Percentiles rank a stretch among this genome's conserved stretches.
Evolutionary conservation across 345 rosid genomes (phyloP).

Genomic region (Linum lewisii): DNA sequence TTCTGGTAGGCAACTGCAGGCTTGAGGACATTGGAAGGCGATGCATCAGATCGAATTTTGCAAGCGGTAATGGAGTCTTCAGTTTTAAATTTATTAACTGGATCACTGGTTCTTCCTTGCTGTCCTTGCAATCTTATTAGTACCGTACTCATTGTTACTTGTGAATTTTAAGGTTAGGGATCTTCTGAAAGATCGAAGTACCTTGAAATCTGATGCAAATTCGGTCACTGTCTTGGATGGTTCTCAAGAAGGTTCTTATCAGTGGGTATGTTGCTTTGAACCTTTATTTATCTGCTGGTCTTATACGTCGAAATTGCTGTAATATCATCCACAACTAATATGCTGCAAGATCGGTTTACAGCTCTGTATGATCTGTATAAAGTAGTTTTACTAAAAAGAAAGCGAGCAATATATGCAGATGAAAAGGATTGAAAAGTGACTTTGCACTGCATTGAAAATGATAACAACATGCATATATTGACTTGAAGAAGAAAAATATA

Average conservation of each 20-base stretch:
- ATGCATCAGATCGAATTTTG: conserved; percentile 77
- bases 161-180: conserved; percentile 56
- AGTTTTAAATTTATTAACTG: conserved; percentile 4
- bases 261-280: conserved; percentile 70
- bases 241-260: conserved; percentile 91
- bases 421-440: too few species aligned
- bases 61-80: conserved; percentile 45
- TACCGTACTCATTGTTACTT: conserved; percentile 12
- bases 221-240: conserved; percentile 85
- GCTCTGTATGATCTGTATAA: too few species aligned
- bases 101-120: conserved; percentile 6
- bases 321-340: background rate
- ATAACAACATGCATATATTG: too few species aligned
- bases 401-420: too few species aligned
- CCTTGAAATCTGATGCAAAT: conserved; percentile 48
- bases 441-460: too few species aligned
- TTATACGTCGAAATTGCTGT: background rate
- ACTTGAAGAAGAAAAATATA: too few species aligned
- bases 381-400: too few species aligned
- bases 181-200: conserved; percentile 67
- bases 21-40: conserved; percentile 68
- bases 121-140: conserved; percentile 2
- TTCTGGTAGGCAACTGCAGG: conserved; percentile 84
- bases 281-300: background rate
- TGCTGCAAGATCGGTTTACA: too few species aligned